Conservation (phyloP, 495 filamentous ascomycete species). For the Tuber magnatum region DNA sequence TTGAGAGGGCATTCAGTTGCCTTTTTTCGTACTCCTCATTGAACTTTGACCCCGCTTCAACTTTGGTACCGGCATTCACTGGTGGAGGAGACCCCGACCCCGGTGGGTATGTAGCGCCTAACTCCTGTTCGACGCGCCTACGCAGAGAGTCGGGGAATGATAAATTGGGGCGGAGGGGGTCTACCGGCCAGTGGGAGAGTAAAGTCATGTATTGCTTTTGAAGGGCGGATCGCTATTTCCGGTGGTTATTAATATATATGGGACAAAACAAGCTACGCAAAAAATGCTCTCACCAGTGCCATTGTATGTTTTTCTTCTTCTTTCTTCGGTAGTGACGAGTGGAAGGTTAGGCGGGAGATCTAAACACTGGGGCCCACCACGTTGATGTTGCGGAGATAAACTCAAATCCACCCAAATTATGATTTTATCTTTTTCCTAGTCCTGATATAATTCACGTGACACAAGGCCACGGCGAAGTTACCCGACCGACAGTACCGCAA, state of each 20-base stretch:
- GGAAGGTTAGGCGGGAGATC: not conserved
- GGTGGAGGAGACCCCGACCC: conserved; percentile 2
- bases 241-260: not conserved
- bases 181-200: conserved; percentile 34
- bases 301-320: not conserved
- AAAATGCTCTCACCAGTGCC: not conserved
- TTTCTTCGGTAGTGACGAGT: not conserved
- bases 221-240: not conserved
- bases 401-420: not conserved
- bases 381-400: not conserved
- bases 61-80: conserved; percentile 42
- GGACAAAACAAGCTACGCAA: not conserved
- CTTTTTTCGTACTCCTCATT: conserved; percentile 13
- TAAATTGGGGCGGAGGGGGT: conserved; percentile 33
- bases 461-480: not conserved
- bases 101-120: conserved; percentile 11
- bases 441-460: not conserved
- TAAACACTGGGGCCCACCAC: not conserved
- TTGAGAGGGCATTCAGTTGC: conserved; percentile 33
- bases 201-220: conserved; percentile 26
- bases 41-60: conserved; percentile 17
- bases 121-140: conserved; percentile 21
- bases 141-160: conserved; percentile 27
- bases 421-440: not conserved
- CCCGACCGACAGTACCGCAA: not conserved